Percentiles rank a stretch among this genome's conserved stretches.
phyloP scores from a whole-genome alignment of 148 eudicot genomes.

The Pouteria glomerata region DNA sequence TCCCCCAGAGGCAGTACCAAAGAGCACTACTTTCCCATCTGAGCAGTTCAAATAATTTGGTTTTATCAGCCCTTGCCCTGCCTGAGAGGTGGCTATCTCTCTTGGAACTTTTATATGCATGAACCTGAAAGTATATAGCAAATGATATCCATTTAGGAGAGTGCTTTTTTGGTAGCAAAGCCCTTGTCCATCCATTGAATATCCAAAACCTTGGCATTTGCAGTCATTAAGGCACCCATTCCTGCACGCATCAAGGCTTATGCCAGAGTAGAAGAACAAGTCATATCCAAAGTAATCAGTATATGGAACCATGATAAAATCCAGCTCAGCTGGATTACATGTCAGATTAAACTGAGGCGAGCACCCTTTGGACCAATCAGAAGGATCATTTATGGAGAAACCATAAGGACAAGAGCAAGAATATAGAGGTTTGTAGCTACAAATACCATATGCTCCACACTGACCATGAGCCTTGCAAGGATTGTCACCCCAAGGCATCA shows the following conservation, averaged over 20 bases:
- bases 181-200: conserved; percentile 7
- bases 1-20: neutral
- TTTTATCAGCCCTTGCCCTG: neutral
- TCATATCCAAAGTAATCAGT: neutral
- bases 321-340: neutral
- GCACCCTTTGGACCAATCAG: neutral
- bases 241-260: conserved; percentile 3
- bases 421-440: neutral
- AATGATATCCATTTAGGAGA: conserved; percentile 3
- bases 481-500: conserved; percentile 3
- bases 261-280: neutral
- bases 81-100: neutral
- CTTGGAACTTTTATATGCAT: neutral
- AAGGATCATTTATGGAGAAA: neutral
- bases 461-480: conserved; percentile 13
- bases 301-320: neutral
- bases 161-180: neutral
- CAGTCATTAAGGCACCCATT: conserved; percentile 12
- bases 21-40: neutral
- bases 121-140: neutral
- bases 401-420: neutral
- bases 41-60: neutral
- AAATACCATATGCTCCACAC: conserved; percentile 11
- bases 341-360: neutral
- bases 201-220: conserved; percentile 14